phyloP scores from a whole-genome alignment of 176 grass and related monocot species.

The Pontederia paniculata region DNA sequence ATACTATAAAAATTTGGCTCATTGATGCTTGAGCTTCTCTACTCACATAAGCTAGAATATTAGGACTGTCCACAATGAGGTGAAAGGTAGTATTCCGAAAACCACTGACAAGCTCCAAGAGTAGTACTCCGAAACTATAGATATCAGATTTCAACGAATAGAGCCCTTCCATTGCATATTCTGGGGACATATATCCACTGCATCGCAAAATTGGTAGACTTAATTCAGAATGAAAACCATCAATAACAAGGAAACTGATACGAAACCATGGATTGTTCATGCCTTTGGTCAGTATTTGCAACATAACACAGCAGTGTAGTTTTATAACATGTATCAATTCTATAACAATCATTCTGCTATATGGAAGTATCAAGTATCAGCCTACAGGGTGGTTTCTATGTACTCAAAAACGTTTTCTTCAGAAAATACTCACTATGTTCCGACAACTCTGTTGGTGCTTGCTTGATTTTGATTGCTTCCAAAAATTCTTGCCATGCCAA shows the following conservation, averaged over 20 bases:
- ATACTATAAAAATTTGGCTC: not conserved
- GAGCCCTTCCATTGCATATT: conserved; percentile 6
- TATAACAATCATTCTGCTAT: too few species aligned
- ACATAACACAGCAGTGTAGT: too few species aligned
- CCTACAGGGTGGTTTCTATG: too few species aligned
- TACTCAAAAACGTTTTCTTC: too few species aligned
- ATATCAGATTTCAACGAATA: conserved; percentile 1
- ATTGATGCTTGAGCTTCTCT: too few species aligned
- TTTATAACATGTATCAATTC: too few species aligned
- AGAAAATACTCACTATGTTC: not conserved
- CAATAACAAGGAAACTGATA: not conserved
- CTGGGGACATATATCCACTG: conserved; percentile 5
- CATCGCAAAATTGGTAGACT: too few species aligned
- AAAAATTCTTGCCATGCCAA: not conserved
- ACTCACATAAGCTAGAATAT: conserved; percentile 34
- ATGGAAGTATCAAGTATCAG: too few species aligned
- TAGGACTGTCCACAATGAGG: not conserved
- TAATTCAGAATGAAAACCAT: too few species aligned
- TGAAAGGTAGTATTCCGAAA: conserved; percentile 10
- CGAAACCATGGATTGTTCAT: not conserved
- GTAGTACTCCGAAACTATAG: conserved; percentile 5
- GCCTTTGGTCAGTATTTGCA: too few species aligned
- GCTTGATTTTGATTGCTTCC: not conserved
- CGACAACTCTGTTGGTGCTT: conserved; percentile 1
- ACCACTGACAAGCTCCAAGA: conserved; percentile 42